A percentile compares a stretch with the other conserved stretches of the same genome.
Conservation (phyloP, 495 filamentous ascomycete species). For the Trichoderma erinaceum region DNA sequence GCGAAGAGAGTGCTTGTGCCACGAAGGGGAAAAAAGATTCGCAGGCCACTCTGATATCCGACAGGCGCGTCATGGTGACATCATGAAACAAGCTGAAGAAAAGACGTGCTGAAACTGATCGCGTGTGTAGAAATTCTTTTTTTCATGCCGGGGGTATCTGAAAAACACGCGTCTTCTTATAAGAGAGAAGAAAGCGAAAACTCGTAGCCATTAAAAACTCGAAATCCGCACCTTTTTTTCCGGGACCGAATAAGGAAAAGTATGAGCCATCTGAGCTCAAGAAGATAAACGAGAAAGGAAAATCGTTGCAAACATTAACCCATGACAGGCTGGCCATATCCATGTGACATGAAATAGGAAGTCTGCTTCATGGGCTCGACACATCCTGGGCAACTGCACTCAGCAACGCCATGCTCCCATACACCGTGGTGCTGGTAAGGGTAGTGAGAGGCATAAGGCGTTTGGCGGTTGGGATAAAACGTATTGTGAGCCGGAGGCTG, state of each 20-base stretch:
- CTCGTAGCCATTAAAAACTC: conserved; percentile 15
- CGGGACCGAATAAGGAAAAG: conserved; percentile 8
- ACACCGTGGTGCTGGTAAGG: conserved; percentile 48
- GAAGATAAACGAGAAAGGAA: background rate
- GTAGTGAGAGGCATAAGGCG: conserved; percentile 34
- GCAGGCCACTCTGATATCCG: background rate
- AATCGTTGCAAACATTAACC: conserved; percentile 36
- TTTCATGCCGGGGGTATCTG: conserved; percentile 14
- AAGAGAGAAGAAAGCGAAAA: conserved; percentile 16
- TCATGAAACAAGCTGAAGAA: background rate
- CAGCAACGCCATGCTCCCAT: conserved; percentile 56
- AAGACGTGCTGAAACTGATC: conserved; percentile 13
- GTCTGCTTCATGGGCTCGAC: conserved; percentile 49
- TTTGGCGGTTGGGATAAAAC: conserved; percentile 36
- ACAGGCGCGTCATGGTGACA: background rate
- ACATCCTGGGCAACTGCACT: conserved; percentile 66
- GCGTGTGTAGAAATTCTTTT: conserved; percentile 2
- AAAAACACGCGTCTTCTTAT: conserved; percentile 14
- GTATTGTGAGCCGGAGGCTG: conserved; percentile 45
- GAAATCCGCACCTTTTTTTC: conserved; percentile 14
- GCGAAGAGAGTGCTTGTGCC: background rate
- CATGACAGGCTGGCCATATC: conserved; percentile 60
- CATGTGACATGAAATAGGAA: conserved; percentile 57
- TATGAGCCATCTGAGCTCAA: background rate
- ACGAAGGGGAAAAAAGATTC: background rate